Evolutionary conservation across 1,139 yeast genomes (phyloP), one percentile per base, ranked within the genome.

Genomic region (Pneumocystis wakefieldiae): DNA sequence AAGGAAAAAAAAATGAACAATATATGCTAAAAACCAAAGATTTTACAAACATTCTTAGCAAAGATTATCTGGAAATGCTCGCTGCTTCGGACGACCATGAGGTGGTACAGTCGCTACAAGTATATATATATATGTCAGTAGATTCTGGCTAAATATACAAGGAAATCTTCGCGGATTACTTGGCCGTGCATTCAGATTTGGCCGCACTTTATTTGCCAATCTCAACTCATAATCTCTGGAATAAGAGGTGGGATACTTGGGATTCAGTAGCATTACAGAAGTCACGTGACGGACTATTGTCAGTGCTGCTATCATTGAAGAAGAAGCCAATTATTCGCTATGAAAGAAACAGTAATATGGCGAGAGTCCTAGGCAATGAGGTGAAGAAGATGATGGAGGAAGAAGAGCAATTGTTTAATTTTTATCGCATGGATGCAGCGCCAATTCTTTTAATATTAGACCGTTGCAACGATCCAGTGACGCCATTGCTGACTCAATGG

Each of bases 401-500:
- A 63, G 77, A 76, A 61, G 66, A 69, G 64, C 82, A 83, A 68
- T 73, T 91, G 57, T 89, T 89, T 73, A 95, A 87, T 68, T 81
- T 85, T 71, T 66, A 75, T 37, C 71, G 71, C 60, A 76, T 78
- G 61, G 96, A 88, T 70, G 76, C 84, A 0, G 83, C 92, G 0
- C 95, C 97, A 0, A 72, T 87, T 19, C 74, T 94, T 61, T 73
- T 94, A n/a, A 76, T 92, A 1, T 72, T 92, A 61, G 98, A 92
- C 74, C 78, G 99, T 62, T 82, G 84, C 66, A 85, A 83, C 70
- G 99, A 92, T 73, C 97, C 97, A 1, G 78, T 91, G 38, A 92
- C 99, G 0, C 97, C 99, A 1, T 77, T 92, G 59, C 75, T 92
- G 61, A 82, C 86, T 57, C 98, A 97, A 1, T 92, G 99, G 99